Conservation (phyloP, 1,284 basidiomycete species). For the Melampsora larici-populina region DNA sequence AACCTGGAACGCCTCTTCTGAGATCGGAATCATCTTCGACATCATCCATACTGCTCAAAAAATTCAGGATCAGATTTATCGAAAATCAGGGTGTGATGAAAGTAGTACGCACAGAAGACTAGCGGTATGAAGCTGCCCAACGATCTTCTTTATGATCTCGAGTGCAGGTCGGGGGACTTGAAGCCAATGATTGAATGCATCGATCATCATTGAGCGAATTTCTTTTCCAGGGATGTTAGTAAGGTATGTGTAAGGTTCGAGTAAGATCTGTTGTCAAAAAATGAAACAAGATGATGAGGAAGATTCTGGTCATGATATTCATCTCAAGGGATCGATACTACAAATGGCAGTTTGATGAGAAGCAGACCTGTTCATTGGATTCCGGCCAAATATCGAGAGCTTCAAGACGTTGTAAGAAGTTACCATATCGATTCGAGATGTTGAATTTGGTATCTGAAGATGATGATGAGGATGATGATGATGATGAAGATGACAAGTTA, state of each 20-base stretch:
- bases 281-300: neutral
- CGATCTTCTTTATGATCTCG: conserved; percentile 69
- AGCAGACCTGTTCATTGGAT: conserved; percentile 1
- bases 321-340: too few relatives aligned
- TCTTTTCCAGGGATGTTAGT: conserved; percentile 87
- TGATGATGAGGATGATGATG: neutral
- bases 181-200: conserved; percentile 92
- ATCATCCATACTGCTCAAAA: conserved; percentile 74
- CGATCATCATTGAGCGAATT: conserved; percentile 80
- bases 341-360: too few relatives aligned
- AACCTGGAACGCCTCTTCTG: conserved; percentile 77
- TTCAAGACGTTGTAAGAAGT: neutral
- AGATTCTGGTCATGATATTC: neutral
- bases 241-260: conserved; percentile 88
- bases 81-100: neutral
- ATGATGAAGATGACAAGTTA: neutral
- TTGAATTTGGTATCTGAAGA: neutral
- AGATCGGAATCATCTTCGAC: conserved; percentile 94
- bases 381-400: neutral
- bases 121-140: conserved; percentile 90
- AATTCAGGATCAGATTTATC: neutral
- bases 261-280: conserved; percentile 59
- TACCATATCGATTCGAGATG: neutral
- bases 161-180: conserved; percentile 72
- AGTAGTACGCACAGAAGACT: conserved; percentile 69